Conservation (phyloP, 495 filamentous ascomycete species). For the Usnea hakonensis region DNA sequence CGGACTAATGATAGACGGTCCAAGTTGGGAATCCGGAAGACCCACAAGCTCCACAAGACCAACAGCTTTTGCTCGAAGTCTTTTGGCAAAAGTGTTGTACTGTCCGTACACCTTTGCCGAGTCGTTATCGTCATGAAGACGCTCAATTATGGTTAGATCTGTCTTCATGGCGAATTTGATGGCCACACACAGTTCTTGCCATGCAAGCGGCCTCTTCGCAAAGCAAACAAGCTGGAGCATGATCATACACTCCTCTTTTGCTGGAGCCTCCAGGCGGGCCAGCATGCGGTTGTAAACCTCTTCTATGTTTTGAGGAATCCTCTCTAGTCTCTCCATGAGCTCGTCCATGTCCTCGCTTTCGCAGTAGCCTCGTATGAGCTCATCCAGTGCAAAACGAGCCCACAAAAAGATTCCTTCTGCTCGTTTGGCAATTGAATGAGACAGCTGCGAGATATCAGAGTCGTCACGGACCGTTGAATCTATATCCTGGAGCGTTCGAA, state of each 20-base stretch:
- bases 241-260: background rate
- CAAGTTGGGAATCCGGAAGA: background rate
- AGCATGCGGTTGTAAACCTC: background rate
- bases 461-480: background rate
- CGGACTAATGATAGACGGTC: background rate
- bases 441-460: background rate
- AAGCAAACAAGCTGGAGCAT: background rate
- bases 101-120: background rate
- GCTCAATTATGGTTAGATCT: background rate
- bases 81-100: background rate
- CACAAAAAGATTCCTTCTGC: constrained; percentile 21
- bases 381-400: constrained; percentile 17
- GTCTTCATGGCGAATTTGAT: background rate
- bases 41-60: background rate
- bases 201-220: background rate
- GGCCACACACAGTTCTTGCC: background rate
- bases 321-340: background rate
- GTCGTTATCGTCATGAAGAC: background rate
- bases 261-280: background rate
- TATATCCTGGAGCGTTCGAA: background rate
- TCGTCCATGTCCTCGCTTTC: background rate
- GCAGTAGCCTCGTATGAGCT: constrained; percentile 7
- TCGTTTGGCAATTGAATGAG: background rate
- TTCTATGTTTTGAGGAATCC: background rate
- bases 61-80: background rate